These are phyloP conservation scores for Pistacia integerrima DNA, from an alignment of 345 rosid species.

Conservation along the genomic window DNA sequence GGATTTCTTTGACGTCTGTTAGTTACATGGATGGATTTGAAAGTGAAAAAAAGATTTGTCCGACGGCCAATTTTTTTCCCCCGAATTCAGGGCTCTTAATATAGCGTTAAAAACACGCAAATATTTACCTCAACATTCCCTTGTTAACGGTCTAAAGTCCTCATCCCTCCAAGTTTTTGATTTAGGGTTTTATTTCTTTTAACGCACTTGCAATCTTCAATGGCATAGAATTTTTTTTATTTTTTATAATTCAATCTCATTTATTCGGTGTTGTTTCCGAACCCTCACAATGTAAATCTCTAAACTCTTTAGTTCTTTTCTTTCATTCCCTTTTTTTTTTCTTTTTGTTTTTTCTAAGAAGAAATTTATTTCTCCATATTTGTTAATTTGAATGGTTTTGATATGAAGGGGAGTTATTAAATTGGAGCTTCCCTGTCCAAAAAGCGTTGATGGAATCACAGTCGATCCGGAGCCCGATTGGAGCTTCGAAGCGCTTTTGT, in stretches of 20 bases:
- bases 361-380: background rate
- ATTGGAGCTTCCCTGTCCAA: constrained; percentile 64
- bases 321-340: too few species aligned
- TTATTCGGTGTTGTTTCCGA: background rate
- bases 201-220: too few species aligned
- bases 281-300: background rate
- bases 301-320: background rate
- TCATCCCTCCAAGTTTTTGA: background rate
- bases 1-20: too few species aligned
- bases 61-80: too few species aligned
- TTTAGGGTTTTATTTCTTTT: background rate
- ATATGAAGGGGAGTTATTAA: constrained; percentile 55
- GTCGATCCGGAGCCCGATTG: constrained; percentile 81
- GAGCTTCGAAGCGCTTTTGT: constrained; percentile 56
- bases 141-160: background rate
- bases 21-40: too few species aligned
- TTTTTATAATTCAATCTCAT: background rate
- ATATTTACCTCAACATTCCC: too few species aligned
- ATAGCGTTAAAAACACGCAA: too few species aligned
- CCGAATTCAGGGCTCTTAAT: too few species aligned
- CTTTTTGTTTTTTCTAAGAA: background rate
- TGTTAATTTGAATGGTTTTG: background rate
- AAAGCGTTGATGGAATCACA: constrained; percentile 52
- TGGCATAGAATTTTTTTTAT: too few species aligned
- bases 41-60: too few species aligned